Conservation (phyloP, 139 green algal genomes). For the Chlamydomonas sphaeroides region DNA sequence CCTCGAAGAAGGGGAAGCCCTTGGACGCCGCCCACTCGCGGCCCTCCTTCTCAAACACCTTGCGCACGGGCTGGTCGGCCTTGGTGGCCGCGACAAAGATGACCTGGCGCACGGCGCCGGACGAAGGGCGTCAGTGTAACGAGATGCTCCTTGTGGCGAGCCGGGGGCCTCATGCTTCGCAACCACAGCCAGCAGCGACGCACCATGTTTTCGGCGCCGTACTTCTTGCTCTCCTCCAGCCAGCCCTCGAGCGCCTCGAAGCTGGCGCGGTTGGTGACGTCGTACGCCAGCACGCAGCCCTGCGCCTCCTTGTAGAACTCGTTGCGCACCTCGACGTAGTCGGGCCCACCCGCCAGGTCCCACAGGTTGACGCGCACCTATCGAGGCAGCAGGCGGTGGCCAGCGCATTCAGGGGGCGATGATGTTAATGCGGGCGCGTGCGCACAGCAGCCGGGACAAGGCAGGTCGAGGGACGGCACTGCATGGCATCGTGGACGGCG, state of each 20-base stretch:
- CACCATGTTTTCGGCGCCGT: conserved; percentile 63
- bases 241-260: conserved; percentile 67
- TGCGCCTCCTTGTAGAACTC: conserved; percentile 79
- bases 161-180: no score
- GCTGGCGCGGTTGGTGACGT: conserved; percentile 59
- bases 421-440: not conserved
- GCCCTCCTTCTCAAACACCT: conserved; percentile 69
- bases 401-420: no score
- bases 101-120: conserved; percentile 23
- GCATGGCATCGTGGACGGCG: no score
- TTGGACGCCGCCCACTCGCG: conserved; percentile 62
- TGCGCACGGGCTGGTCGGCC: conserved; percentile 55
- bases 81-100: conserved; percentile 68
- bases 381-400: not conserved
- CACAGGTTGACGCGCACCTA: conserved; percentile 76
- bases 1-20: conserved; percentile 65
- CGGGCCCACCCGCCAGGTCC: conserved; percentile 66
- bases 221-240: conserved; percentile 58
- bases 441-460: not conserved
- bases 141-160: no score
- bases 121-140: no score
- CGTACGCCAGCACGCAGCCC: conserved; percentile 59
- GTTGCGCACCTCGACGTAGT: conserved; percentile 71
- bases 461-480: not conserved
- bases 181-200: no score